A percentile compares a stretch with the other conserved stretches of the same genome.
These are phyloP conservation scores for Neoboletus brunneissimus DNA, from an alignment of 768 basidiomycete species.

Conservation along the genomic window DNA sequence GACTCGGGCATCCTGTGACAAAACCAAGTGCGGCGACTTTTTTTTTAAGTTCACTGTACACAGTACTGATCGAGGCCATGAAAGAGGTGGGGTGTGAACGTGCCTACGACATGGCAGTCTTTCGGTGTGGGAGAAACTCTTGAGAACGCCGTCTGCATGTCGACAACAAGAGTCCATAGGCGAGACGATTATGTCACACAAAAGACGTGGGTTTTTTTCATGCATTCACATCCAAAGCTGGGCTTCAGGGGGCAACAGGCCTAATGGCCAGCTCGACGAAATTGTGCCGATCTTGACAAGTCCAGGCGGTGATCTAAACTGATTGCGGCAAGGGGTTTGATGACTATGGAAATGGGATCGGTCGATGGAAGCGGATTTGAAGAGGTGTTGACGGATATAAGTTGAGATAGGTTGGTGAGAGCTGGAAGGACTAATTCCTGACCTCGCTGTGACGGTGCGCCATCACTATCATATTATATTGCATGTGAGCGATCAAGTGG, in stretches of 20 bases:
- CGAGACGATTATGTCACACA: constrained; percentile 27
- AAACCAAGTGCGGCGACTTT: constrained; percentile 2
- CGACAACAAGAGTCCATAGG: constrained; percentile 21
- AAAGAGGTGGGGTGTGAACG: constrained; percentile 32
- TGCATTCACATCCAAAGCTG: neutral
- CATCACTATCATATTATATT: constrained; percentile 1
- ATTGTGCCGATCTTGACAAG: constrained; percentile 3
- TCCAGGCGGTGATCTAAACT: constrained; percentile 8
- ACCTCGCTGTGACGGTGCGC: constrained; percentile 19
- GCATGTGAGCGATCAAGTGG: constrained; percentile 8
- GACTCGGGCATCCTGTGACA: neutral
- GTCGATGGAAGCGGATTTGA: constrained; percentile 16
- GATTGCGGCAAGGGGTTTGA: constrained; percentile 1
- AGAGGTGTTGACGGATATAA: constrained; percentile 23
- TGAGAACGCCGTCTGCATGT: constrained; percentile 27
- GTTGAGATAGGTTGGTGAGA: constrained; percentile 8
- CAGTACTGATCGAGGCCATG: constrained; percentile 20
- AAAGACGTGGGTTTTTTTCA: neutral
- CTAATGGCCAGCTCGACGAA: constrained; percentile 10
- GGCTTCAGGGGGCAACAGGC: constrained; percentile 2
- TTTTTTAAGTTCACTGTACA: constrained; percentile 27
- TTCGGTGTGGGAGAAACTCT: constrained; percentile 27
- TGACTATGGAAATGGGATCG: constrained; percentile 14
- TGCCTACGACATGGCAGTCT: constrained; percentile 21
- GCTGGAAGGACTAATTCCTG: neutral